Base-by-base conservation (phyloP, 2,329 filamentous ascomycete species). In the Ophiostoma sp. region DNA sequence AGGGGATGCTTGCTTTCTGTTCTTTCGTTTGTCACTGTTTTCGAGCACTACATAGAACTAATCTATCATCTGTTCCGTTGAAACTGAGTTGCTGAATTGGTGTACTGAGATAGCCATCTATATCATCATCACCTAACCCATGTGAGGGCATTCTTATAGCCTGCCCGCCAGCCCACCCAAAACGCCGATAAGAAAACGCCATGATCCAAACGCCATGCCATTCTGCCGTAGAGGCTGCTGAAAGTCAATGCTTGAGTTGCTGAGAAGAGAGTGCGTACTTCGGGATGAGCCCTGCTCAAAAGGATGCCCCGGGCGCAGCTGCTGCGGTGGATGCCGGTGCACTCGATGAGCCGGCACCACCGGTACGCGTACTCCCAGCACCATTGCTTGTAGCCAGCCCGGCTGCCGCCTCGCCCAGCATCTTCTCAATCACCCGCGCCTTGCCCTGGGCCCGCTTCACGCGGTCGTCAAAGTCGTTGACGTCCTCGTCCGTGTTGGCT, bases 391-490 rank as follows among this genome's bases (percentile, higher is more conserved):
- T 4, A 9, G 18, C 4, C 42, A 44, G 40, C 18, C 12, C 41
- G 14, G 62, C 41, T 12, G 41, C 63, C n/a, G 40, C 40, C 27
- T 64, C 82, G 0, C 81, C 81, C 1, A 84, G 75, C 72, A 91
- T 87, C 70, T 88, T 88, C 77, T 95, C 90, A 62, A 98, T 87
- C 64, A 99, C 85, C 78, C 94, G 96, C 1, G 86, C 85, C 76
- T 97, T 97, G 3, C 90, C 90, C 73, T 87, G 85, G 4, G 93
- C 94, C 72, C 91, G 86, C 79, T 93, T 95, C 52, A 96, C 76
- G 12, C 93, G 84, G 76, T 97, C 92, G 74, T 99, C 95, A 75
- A 96, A 93, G 74, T 97, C 93, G 66, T 90, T 89, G 36, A 99
- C 93, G 0, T 89, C 89, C 64, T 96, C 92, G 75, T 98, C 94